Evolutionary conservation across 2,329 filamentous ascomycete genomes (phyloP), one percentile per base, ranked within the genome.

Genomic region (Oidium heveae): DNA sequence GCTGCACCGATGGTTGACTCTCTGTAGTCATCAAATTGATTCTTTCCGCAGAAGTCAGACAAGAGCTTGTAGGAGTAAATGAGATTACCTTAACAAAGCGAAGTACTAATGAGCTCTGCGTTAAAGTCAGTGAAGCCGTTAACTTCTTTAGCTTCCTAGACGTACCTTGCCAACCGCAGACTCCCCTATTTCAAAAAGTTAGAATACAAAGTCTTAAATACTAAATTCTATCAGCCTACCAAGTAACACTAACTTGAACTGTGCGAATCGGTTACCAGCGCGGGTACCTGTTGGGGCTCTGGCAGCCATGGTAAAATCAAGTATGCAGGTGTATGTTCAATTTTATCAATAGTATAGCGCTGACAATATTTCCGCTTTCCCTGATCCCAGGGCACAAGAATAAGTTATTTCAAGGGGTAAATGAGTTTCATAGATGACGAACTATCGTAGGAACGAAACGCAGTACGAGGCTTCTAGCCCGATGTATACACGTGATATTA

Each of bases 211-310:
- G n/a, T 24, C 5, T 50, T 16, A 34, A 8, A 15, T 34, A 50
- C 22, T 32, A 46, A 18, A 15, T 55, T 56, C 55, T 53, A 53
- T 55, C 20, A 56, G 66, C 82, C 62, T 77, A 96, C 91, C 91
- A 60, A 98, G 76, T 66, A 98, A 75, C 61, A 98, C 91, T 64
- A 98, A 78, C 76, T 98, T 98, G 74, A 98, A 98, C 76, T 98
- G 91, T 64, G 91, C 89, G 70, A 98, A 96, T 66, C 89, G 82
- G 70, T 84, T 78, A 75, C 74, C 70, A 66, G 74, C 76, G 64
- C 76, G 75, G 62, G 74, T 71, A 64, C 74, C 75, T 61, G 74
- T 72, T 63, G 70, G 80, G 72, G 80, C 79, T 79, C 87, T 80
- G 69, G 84, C 77, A 71, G 88, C 84, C 89, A 96, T 96, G 34